phyloP scores from a whole-genome alignment of 2,329 filamentous ascomycete species.

The Sporothrix inflata region DNA sequence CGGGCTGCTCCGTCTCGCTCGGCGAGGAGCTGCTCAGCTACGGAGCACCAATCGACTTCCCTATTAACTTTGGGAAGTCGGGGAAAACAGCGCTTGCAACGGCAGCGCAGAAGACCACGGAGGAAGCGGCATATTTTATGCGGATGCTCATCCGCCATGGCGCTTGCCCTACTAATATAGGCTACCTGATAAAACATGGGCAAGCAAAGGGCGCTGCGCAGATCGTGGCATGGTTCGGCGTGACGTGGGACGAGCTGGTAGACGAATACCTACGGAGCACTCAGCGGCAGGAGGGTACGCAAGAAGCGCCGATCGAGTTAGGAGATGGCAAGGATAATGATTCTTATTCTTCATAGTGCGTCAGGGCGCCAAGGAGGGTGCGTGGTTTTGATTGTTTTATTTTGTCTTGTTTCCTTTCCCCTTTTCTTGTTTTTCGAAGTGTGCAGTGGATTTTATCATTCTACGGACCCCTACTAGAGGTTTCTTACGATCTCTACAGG shows the following conservation, averaged over 20 bases:
- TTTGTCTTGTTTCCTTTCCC: conserved; percentile 1
- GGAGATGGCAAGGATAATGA: neutral
- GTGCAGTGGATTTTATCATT: neutral
- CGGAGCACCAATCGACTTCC: conserved; percentile 6
- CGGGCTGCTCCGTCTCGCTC: conserved; percentile 5
- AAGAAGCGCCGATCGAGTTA: neutral
- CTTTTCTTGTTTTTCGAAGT: neutral
- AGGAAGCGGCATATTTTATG: neutral
- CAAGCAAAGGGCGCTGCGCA: neutral
- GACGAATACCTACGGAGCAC: conserved; percentile 2
- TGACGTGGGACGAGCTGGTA: conserved; percentile 7
- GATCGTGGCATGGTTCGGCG: conserved; percentile 2
- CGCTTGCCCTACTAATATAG: neutral
- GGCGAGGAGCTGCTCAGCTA: neutral
- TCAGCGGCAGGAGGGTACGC: neutral
- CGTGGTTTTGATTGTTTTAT: neutral
- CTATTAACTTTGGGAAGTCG: neutral
- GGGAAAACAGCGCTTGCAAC: neutral
- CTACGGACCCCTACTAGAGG: neutral
- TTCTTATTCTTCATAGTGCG: neutral
- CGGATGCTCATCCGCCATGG: conserved; percentile 4
- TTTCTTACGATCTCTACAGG: neutral
- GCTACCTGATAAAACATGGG: neutral
- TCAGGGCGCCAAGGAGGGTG: neutral
- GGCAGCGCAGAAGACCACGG: conserved; percentile 2